Evolutionary conservation across 306 rosid genomes (phyloP).

Genomic region (Dicorynia guianensis): DNA sequence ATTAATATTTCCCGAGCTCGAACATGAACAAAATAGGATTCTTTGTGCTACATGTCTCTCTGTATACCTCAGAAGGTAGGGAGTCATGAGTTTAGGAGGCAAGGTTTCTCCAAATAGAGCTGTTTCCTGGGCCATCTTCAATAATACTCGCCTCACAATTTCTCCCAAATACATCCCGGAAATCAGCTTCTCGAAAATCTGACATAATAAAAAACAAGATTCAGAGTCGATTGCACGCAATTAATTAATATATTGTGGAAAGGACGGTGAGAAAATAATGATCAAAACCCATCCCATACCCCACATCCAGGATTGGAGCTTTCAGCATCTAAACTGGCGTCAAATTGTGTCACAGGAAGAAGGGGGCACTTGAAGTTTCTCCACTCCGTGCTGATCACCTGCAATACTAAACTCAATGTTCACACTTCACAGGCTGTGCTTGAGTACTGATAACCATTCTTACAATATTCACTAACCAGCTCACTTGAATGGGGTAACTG

Average conservation of each 20-base stretch:
- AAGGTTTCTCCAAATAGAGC: constrained; percentile 57
- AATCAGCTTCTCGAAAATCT: constrained; percentile 66
- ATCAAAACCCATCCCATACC: constrained; percentile 40
- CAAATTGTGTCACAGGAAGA: constrained; percentile 67
- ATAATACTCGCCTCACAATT: constrained; percentile 64
- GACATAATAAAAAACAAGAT: constrained; percentile 3
- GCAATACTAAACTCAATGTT: constrained; percentile 40
- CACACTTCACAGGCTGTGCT: neutral
- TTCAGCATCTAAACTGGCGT: constrained; percentile 61
- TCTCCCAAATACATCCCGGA: constrained; percentile 76
- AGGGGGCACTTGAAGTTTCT: constrained; percentile 63
- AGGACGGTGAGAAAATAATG: neutral
- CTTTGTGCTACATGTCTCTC: neutral
- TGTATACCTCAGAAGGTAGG: constrained; percentile 58
- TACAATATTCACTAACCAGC: constrained; percentile 46
- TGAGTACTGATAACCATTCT: neutral
- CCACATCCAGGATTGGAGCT: constrained; percentile 61
- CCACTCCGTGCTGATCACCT: constrained; percentile 75
- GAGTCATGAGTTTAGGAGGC: constrained; percentile 65
- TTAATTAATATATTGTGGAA: neutral
- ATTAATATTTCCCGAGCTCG: too few species aligned
- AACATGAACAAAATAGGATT: neutral
- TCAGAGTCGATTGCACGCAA: neutral
- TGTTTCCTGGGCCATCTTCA: constrained; percentile 71
- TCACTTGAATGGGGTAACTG: constrained; percentile 56